A percentile compares a stretch with the other conserved stretches of the same genome.
Evolutionary conservation across 805 yeast species (phyloP).

Genomic region (Cyberlindnera nakhonratchasimensis): DNA sequence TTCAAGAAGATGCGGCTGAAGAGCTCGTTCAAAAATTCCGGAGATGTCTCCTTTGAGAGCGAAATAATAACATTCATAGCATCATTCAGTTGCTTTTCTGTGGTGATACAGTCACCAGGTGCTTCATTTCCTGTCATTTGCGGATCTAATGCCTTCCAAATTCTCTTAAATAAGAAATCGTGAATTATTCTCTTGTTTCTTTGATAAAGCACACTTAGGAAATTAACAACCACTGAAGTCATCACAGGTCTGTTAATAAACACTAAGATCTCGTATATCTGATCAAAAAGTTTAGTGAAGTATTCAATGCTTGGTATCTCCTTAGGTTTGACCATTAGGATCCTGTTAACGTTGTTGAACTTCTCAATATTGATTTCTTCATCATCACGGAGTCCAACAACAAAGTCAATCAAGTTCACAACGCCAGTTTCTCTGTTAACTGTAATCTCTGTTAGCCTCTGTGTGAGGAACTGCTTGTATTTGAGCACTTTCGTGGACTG

Average conservation of each 20-base stretch:
- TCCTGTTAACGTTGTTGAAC: conserved; percentile 61
- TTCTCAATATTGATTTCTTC: conserved; percentile 66
- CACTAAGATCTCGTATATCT: conserved; percentile 56
- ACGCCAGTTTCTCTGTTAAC: conserved; percentile 67
- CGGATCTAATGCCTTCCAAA: conserved; percentile 48
- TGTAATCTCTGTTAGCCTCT: conserved; percentile 52
- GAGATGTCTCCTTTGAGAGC: conserved; percentile 44
- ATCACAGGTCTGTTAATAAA: conserved; percentile 59
- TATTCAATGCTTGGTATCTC: conserved; percentile 45
- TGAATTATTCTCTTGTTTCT: conserved; percentile 46
- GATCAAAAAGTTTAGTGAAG: conserved; percentile 56
- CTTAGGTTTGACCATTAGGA: conserved; percentile 62
- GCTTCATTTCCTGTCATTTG: conserved; percentile 15
- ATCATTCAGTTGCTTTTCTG: conserved; percentile 55
- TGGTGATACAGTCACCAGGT: conserved; percentile 32
- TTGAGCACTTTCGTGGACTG: conserved; percentile 44
- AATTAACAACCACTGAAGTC: conserved; percentile 51
- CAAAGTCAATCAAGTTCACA: conserved; percentile 66
- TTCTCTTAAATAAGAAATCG: conserved; percentile 54
- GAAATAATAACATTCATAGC: conserved; percentile 64
- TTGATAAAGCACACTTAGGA: conserved; percentile 48
- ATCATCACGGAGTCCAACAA: conserved; percentile 70
- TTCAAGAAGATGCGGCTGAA: conserved; percentile 29
- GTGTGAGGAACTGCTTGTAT: conserved; percentile 46
- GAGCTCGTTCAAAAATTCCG: conserved; percentile 34